Base-by-base conservation (phyloP, 106 monocot species). In the Allium sativum region DNA sequence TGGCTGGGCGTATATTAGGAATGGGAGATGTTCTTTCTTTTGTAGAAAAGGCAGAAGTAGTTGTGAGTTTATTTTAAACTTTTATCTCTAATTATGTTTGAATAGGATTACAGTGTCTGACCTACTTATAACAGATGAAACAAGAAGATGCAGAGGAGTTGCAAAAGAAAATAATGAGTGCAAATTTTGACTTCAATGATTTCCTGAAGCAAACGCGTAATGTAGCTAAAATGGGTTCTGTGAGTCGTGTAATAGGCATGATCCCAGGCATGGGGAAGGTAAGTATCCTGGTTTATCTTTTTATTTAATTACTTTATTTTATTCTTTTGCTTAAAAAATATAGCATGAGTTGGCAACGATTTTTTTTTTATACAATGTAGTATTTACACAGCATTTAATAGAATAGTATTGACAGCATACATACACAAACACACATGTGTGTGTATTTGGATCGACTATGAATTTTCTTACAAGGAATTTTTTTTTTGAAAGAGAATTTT, bases 1-100 rank as follows among this genome's bases (percentile, higher is more conserved):
- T 95, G 95, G 95, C 95, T 43, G 86, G 86, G 9, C 78, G 95
- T 11, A 87, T 95, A 21, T 71, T 95, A 44, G 95, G 95, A 62
- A 95, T 95, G 95, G 95, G 95, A 59, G 95, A 95, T 73, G 95
- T 95, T 71, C 82, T 95, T 69, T 77, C 90, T 58, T 95, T 95
- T 72, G 95, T 95, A 8, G 95, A 95, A 74, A 95, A 95, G 73
- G 95, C 95, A 21, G 86, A 95, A 70, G 90, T 90, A 95, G 81
- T 95, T 45, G 95, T 95, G 68, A 82, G 94, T 81, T 75, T 54
- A 43, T 58, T 42, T 70, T 18, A 15, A 50, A 50, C 48, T 59
- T 20, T 41, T 8, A 8, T 61, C 63, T 59, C 21, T 79, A 8
- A 46, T 44, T 42, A 31, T 43, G 18, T 9, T 52, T 12, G 61